Evolutionary conservation across 1,139 yeast genomes (phyloP).

Genomic region (Debaryomyces coudertii): DNA sequence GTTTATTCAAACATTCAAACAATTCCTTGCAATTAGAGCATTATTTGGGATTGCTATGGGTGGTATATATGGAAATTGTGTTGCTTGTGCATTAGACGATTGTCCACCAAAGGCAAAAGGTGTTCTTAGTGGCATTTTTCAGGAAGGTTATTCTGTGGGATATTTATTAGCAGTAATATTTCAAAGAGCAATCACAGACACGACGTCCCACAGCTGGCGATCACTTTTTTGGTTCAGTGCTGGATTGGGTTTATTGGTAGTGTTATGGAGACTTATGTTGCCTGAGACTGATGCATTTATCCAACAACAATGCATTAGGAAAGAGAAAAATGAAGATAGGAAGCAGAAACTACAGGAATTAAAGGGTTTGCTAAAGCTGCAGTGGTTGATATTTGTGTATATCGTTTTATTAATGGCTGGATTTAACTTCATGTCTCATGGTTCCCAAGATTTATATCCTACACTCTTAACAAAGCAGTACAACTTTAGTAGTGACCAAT

Average conservation of each 20-base stretch:
- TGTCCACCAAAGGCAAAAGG: constrained; percentile 43
- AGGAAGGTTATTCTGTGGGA: constrained; percentile 50
- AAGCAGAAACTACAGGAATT: constrained; percentile 9
- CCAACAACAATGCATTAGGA: constrained; percentile 8
- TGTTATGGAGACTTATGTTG: constrained; percentile 23
- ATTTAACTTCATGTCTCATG: constrained; percentile 63
- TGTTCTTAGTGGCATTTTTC: constrained; percentile 44
- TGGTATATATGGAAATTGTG: constrained; percentile 42
- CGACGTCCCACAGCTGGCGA: constrained; percentile 30
- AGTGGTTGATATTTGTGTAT: constrained; percentile 30
- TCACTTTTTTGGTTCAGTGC: constrained; percentile 35
- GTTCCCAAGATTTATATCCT: constrained; percentile 75
- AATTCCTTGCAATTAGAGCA: constrained; percentile 45
- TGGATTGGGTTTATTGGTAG: constrained; percentile 28
- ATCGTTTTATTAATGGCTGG: constrained; percentile 31
- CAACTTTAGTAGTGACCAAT: constrained; percentile 49
- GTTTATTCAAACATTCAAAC: constrained; percentile 39
- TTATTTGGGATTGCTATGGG: constrained; percentile 50
- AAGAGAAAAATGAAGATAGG: constrained; percentile 5
- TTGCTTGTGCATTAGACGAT: constrained; percentile 44
- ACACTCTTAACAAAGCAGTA: constrained; percentile 61
- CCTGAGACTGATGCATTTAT: constrained; percentile 14
- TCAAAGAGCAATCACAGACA: constrained; percentile 39
- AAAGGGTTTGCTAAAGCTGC: constrained; percentile 21
- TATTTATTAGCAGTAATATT: constrained; percentile 46